Evolutionary conservation across 1,284 basidiomycete species (phyloP), one percentile per base, ranked within the genome.

Genomic region (Cryptococcus hybrid): DNA sequence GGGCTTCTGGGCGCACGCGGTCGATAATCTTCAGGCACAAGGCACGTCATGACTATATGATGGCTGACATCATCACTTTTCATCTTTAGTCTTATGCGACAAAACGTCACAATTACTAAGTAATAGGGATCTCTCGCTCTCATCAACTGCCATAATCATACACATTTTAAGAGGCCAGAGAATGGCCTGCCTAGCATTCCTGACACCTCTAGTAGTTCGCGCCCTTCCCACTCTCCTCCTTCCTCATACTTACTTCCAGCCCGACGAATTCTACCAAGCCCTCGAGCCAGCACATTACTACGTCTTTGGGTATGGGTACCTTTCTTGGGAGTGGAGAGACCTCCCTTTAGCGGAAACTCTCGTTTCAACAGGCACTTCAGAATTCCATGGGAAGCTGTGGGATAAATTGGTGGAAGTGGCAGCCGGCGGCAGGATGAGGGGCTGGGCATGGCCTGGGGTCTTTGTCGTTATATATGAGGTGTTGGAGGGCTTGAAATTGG

Each of bases 221-320:
- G 37, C 75, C 8, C 69, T 80, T 40, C 87, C 89, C 0, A 30
- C 56, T 1, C 63, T 75, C 1, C 70, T 93, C 11, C 78, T 81
- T 30, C 93, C 90, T 0, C 83, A 84, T 51, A 92, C 93, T 0
- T 91, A 89, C 80, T 99, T 99, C 75, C 94, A 98, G 74, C 95
- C 96, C 1, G 96, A 99, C 78, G 96, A 99, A 79, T 96, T 91
- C 78, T 98, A 88, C 69, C 96, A 99, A 74, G 85, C 92, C 7
- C 83, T 96, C 45, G 96, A 99, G 74, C 88, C 92, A 36, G 96
- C 96, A 0, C 90, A 98, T 73, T 82, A 82, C 53, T 77, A 88
- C 47, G 90, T 95, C 55, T 99, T 92, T 74, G 92, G 92, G 37
- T 92, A 91, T 76, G 96, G 93, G 1, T 85, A 88, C 69, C 81